Conservation (phyloP, 345 rosid species). For the Cardamine resedifolia region DNA sequence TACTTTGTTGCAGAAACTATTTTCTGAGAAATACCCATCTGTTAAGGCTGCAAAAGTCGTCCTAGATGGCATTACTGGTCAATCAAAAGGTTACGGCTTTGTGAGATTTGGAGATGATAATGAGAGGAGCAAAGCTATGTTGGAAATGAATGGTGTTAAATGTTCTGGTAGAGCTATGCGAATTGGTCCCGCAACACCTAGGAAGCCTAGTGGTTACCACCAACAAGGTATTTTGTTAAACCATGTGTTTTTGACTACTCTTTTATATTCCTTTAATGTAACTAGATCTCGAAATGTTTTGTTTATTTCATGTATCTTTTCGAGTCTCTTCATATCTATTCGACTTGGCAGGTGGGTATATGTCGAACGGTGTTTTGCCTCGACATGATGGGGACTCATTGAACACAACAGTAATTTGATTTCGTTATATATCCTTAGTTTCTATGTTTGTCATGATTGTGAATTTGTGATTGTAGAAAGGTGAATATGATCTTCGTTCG, state of each 20-base stretch:
- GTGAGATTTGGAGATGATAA: constrained; percentile 91
- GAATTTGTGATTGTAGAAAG: neutral
- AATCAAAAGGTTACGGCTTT: constrained; percentile 95
- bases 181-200: constrained; percentile 88
- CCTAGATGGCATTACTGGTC: constrained; percentile 80
- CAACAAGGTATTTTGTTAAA: constrained; percentile 55
- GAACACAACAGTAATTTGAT: constrained; percentile 75
- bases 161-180: constrained; percentile 89
- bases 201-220: constrained; percentile 84
- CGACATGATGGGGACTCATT: constrained; percentile 73
- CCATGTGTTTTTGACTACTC: neutral
- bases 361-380: constrained; percentile 55
- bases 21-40: constrained; percentile 69
- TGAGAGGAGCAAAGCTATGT: constrained; percentile 78
- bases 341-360: constrained; percentile 65
- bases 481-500: neutral
- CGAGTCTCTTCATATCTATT: neutral
- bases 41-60: constrained; percentile 97
- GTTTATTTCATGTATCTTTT: neutral
- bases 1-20: constrained; percentile 66
- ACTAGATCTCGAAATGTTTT: neutral
- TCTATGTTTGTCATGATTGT: neutral
- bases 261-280: neutral
- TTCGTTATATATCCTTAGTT: neutral
- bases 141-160: constrained; percentile 81